A percentile compares a stretch with the other conserved stretches of the same genome.
Evolutionary conservation across 345 rosid genomes (phyloP).

Genomic region (Brassica carinata): DNA sequence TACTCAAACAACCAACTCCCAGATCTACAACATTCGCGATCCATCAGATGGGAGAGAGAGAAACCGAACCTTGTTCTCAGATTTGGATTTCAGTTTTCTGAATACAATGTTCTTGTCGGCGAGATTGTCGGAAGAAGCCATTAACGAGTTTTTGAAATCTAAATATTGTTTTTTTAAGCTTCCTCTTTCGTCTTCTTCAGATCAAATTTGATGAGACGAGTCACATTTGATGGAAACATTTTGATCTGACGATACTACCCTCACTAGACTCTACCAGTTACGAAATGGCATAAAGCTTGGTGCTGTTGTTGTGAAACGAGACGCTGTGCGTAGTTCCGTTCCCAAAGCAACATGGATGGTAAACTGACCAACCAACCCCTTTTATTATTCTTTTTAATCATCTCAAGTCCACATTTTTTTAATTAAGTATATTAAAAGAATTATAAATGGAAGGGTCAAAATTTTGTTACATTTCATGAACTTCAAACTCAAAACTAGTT

Average conservation of each 20-base stretch:
- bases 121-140: slow-evolving; percentile 48
- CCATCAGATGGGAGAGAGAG: not conserved
- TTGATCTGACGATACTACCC: slow-evolving; percentile 20
- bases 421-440: too few species aligned
- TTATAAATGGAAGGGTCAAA: too few species aligned
- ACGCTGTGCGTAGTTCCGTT: slow-evolving; percentile 21
- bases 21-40: slow-evolving; percentile 13
- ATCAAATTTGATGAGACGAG: not conserved
- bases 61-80: slow-evolving; percentile 80
- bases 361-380: not conserved
- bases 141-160: not conserved
- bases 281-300: slow-evolving; percentile 6
- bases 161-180: not conserved
- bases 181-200: slow-evolving; percentile 17
- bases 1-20: not conserved
- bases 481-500: too few species aligned
- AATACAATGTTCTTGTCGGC: slow-evolving; percentile 75
- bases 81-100: slow-evolving; percentile 81
- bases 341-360: slow-evolving; percentile 32
- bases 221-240: slow-evolving; percentile 26
- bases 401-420: not conserved
- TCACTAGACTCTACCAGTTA: not conserved
- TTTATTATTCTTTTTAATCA: not conserved
- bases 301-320: slow-evolving; percentile 2
- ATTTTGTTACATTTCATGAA: too few species aligned